These are phyloP conservation scores for Ceratocystis destructans DNA, from an alignment of 2,329 filamentous ascomycete genomes.

Conservation along the genomic window DNA sequence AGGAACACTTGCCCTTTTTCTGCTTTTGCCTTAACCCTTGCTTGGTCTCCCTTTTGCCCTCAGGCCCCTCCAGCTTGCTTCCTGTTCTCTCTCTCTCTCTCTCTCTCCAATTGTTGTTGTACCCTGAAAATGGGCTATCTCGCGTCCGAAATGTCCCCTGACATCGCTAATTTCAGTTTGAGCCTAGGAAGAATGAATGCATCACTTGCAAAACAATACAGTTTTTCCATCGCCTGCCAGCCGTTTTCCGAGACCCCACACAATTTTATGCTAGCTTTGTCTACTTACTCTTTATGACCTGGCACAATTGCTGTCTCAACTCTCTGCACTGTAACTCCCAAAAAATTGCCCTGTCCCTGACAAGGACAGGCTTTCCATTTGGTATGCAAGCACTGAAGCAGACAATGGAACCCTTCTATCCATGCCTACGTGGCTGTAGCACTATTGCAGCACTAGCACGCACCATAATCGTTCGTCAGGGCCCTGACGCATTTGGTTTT, in stretches of 20 bases:
- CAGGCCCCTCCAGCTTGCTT: no score
- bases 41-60: not conserved
- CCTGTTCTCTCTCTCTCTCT: not conserved
- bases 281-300: not conserved
- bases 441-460: not conserved
- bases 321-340: not conserved
- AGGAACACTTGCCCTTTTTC: not conserved
- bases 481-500: not conserved
- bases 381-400: not conserved
- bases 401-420: not conserved
- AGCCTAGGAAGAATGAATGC: not conserved
- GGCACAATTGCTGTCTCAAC: not conserved
- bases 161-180: not conserved
- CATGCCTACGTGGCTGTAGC: not conserved
- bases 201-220: not conserved
- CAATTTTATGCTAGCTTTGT: not conserved
- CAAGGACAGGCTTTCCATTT: not conserved
- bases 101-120: not conserved
- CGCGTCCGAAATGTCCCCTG: not conserved
- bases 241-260: not conserved
- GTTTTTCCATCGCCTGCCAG: not conserved
- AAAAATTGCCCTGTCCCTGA: not conserved
- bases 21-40: not conserved
- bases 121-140: not conserved
- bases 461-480: not conserved